These are phyloP conservation scores for Myxozyma geophila DNA, from an alignment of 805 yeast species.

Conservation along the genomic window DNA sequence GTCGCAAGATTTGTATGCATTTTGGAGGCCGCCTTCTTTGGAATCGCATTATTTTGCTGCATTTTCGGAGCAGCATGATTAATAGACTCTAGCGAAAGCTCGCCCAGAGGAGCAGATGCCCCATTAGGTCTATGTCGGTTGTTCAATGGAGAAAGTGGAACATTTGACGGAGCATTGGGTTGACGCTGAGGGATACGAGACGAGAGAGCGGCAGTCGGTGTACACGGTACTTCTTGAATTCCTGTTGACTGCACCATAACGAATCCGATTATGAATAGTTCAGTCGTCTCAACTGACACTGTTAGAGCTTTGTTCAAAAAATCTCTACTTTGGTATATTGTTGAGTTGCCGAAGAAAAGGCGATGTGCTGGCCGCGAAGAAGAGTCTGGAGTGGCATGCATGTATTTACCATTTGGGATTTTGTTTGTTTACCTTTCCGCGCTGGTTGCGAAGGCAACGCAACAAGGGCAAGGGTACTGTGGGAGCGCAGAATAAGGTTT, in stretches of 20 bases:
- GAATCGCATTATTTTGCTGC: slow-evolving; percentile 2
- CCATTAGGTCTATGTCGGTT: neutral
- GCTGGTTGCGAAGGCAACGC: slow-evolving; percentile 17
- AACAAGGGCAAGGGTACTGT: neutral
- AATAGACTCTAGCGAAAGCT: slow-evolving; percentile 14
- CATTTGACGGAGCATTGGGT: neutral
- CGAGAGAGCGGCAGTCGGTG: slow-evolving; percentile 22
- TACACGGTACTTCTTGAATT: slow-evolving; percentile 6
- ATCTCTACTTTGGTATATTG: neutral
- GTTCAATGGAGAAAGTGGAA: slow-evolving; percentile 19
- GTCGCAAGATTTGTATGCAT: neutral
- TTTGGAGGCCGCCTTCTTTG: slow-evolving; percentile 5
- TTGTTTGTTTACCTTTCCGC: slow-evolving; percentile 8
- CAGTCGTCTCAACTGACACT: neutral
- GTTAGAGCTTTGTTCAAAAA: too few species aligned
- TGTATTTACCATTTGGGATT: neutral
- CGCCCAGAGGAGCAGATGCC: slow-evolving; percentile 1
- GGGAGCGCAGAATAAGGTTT: neutral
- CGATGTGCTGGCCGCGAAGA: neutral
- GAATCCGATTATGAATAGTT: neutral
- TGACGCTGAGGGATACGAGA: slow-evolving; percentile 29
- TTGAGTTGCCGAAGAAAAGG: neutral
- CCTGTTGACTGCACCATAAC: slow-evolving; percentile 2
- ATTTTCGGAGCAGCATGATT: slow-evolving; percentile 27
- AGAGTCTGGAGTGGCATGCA: neutral